phyloP scores from a whole-genome alignment of 345 rosid genomes.

The Citrus sp. region DNA sequence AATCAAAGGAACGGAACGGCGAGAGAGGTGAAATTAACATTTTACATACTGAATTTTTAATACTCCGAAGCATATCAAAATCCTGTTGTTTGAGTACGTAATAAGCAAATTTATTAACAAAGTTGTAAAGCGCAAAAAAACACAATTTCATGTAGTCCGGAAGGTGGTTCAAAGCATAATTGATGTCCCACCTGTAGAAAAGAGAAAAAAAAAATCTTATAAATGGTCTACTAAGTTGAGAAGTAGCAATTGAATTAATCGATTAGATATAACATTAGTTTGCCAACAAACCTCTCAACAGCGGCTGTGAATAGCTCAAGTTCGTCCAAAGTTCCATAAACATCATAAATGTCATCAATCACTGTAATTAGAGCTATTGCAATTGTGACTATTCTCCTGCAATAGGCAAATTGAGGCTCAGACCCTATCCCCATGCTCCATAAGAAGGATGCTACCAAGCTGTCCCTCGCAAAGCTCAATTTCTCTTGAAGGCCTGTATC shows the following conservation, averaged over 20 bases:
- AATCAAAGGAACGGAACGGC: too few species aligned
- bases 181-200: constrained; percentile 28
- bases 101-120: constrained; percentile 26
- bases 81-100: constrained; percentile 13
- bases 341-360: constrained; percentile 18
- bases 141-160: constrained; percentile 34
- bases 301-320: constrained; percentile 20
- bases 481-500: constrained; percentile 5
- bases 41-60: constrained; percentile 12
- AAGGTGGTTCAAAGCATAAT: constrained; percentile 7
- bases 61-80: neutral
- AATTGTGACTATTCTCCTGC: constrained; percentile 7
- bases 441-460: constrained; percentile 2
- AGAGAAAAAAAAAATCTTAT: too few species aligned
- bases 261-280: too few species aligned
- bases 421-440: constrained; percentile 15
- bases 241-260: too few species aligned
- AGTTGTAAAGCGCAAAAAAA: constrained; percentile 24
- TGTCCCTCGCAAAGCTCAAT: constrained; percentile 15
- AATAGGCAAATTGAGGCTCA: constrained; percentile 6
- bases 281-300: constrained; percentile 18
- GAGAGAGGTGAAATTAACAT: neutral
- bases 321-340: constrained; percentile 18
- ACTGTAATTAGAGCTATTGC: constrained; percentile 1
- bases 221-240: too few species aligned